Evolutionary conservation across 331 rosid genomes (phyloP), one percentile per base, ranked within the genome.

Genomic region (Spiraea crenata): DNA sequence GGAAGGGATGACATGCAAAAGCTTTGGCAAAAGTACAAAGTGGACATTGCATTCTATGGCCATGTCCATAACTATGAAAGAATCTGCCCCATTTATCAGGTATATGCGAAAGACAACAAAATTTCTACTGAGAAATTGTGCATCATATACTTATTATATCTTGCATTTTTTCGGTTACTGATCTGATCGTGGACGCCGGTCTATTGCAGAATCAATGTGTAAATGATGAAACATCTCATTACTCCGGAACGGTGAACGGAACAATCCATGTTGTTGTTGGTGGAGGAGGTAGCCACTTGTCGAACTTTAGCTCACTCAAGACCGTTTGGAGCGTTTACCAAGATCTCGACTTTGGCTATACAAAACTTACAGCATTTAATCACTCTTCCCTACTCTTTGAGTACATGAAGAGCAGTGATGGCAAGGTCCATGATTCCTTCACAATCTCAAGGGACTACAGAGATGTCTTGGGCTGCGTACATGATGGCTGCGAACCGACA

Each of bases 251-350:
- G 1, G 71, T 76, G 65, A 76, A 76, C 10, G 81, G 72, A 63
- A 77, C 81, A 62, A 77, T 77, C 38, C 81, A 77, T 51, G 61
- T 77, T 3, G 76, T 77, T 4, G 76, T 64, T 63, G 81, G 81
- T 9, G 81, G 81, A 56, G 81, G 62, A 45, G 81, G 76, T 17
- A 77, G 71, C 17, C 71, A 69, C 63, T 40, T 75, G 50, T 68
- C 79, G 11, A 7, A 5, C 6, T 75, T 75, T 14, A 69, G 64
- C 17, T 4, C 52, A 34, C 35, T 69, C 25, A n/a, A 49, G 41
- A 71, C 79, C 16, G 41, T 49, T 25, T 75, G 79, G 74, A 76
- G 79, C 20, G 19, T 76, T 9, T 68, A 49, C 70, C 59, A 65
- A 61, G 79, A 76, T 76, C 60, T 0, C 0, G 79, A 76, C 47